Conservation (phyloP, 164 flowering plant genomes). For the Annona cherimola region DNA sequence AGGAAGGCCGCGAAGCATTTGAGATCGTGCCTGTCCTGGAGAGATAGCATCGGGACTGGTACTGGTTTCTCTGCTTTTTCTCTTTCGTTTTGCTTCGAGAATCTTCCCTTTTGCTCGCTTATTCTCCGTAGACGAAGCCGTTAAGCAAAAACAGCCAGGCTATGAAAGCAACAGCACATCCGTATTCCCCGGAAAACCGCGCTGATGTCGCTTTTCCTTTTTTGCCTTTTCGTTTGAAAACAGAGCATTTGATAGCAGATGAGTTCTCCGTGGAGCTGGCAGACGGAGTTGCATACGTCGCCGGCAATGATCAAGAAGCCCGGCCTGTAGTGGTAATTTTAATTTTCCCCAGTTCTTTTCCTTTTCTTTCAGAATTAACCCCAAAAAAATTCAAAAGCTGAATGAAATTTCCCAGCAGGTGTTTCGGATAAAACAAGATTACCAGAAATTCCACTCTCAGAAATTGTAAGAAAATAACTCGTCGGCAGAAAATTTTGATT, state of each 20-base stretch:
- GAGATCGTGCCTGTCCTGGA: slow-evolving; percentile 84
- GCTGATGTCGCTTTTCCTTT: background rate
- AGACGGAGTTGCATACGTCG: slow-evolving; percentile 89
- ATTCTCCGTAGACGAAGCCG: slow-evolving; percentile 15
- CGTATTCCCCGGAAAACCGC: background rate
- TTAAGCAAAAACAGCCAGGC: slow-evolving; percentile 19
- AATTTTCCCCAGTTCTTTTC: background rate
- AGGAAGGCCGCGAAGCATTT: slow-evolving; percentile 90
- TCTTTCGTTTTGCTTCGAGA: slow-evolving; percentile 20
- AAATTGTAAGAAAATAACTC: slow-evolving; percentile 53
- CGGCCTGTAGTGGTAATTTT: slow-evolving; percentile 75
- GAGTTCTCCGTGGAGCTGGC: slow-evolving; percentile 91
- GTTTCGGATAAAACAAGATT: slow-evolving; percentile 91
- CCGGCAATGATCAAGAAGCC: slow-evolving; percentile 82
- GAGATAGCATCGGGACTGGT: slow-evolving; percentile 83
- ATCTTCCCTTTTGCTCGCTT: slow-evolving; percentile 29
- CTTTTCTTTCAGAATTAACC: background rate
- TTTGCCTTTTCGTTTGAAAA: slow-evolving; percentile 3
- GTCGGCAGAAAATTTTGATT: background rate
- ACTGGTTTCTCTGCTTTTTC: slow-evolving; percentile 16
- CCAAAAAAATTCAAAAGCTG: background rate
- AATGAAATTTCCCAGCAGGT: slow-evolving; percentile 36
- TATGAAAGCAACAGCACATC: slow-evolving; percentile 4
- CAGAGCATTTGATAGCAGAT: slow-evolving; percentile 87
- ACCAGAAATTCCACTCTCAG: slow-evolving; percentile 87